Evolutionary conservation across 2,329 filamentous ascomycete species (phyloP), one percentile per base, ranked within the genome.

Genomic region (Fusarium sp.): DNA sequence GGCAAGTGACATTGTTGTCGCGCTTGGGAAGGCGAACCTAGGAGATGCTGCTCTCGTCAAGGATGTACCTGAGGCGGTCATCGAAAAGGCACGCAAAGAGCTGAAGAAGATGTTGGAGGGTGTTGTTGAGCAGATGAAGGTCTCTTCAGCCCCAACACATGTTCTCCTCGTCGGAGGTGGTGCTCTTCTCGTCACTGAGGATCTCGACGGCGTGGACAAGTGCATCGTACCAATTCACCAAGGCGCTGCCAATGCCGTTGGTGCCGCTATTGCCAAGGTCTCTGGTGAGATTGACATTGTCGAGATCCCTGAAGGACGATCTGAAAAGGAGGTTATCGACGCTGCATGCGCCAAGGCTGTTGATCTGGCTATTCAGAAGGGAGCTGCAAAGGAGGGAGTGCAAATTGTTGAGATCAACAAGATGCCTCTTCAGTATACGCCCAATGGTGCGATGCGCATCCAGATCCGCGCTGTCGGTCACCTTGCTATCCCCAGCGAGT

Each of bases 111-210:
- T 87, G 68, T 79, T 91, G 0, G 88, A 90, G 75, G 78, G 81
- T 11, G 84, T 87, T 0, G 85, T 91, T 20, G 89, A 91, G 60
- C 82, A 84, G 39, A 89, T 90, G 82, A 91, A 90, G 75, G 86
- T 89, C 0, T 89, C 87, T 5, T 84, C 88, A 4, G 86, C 85
- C 0, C 85, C 85, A 1, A 83, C 89, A 0, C 85, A 85, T 25
- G 85, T 90, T 1, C 82, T 91, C 1, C 83, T 91, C 0, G 89
- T 91, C 0, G 90, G 89, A 2, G 90, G 90, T 6, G 89, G 90
- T 6, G 86, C 87, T 1, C 83, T 91, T 0, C 78, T 91, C 2
- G 86, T 87, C 4, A 85, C 86, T 1, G 82, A 87, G 6, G 75
- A 82, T 1, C 82, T 91, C 8, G 80, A 83, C 1, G 88, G 88